Evolutionary conservation across 2,329 filamentous ascomycete genomes (phyloP), one percentile per base, ranked within the genome.

Genomic region (Periconia sp.): DNA sequence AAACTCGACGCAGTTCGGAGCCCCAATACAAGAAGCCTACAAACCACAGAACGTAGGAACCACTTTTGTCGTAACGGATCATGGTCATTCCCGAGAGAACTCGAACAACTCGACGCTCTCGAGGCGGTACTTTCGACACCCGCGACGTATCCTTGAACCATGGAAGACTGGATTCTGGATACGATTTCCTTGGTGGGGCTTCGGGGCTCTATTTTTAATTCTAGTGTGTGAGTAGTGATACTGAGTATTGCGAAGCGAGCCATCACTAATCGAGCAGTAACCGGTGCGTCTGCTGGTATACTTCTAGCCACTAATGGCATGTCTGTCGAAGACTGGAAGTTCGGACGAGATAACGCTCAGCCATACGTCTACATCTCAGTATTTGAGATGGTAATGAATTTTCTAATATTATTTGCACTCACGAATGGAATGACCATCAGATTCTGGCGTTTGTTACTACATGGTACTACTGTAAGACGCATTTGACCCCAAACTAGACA

Each of bases 341-440:
- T 57, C n/a, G 53, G 53, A 30, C 22, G 28, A 8, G 46, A 49
- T 17, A 50, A 50, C 16, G 41, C 52, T 6, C 52, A 56, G 35
- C 54, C 56, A 3, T 43, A 45, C 21, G 54, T 59, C 8, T 59
- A 59, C 34, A 30, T 63, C 15, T 54, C 59, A 1, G 25, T 55
- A 25, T 43, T 56, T 13, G 52, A 59, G 25, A 51, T 58, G 41
- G 15, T 54, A 25, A 52, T 56, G 40, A 50, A 50, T 33, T 37
- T 56, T 16, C 36, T 59, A n/a, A 50, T 48, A 12, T 36, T 59
- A 7, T 53, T 51, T 31, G 57, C 54, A 3, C 32, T 63, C 7
- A 31, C 29, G 12, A 46, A 61, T 18, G 59, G 59, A 3, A 26
- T 57, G n/a, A 44, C 48, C 4, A 50, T 60, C 7, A 36, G 42